phyloP scores from a whole-genome alignment of 768 basidiomycete genomes.

The Lentinula edodes region DNA sequence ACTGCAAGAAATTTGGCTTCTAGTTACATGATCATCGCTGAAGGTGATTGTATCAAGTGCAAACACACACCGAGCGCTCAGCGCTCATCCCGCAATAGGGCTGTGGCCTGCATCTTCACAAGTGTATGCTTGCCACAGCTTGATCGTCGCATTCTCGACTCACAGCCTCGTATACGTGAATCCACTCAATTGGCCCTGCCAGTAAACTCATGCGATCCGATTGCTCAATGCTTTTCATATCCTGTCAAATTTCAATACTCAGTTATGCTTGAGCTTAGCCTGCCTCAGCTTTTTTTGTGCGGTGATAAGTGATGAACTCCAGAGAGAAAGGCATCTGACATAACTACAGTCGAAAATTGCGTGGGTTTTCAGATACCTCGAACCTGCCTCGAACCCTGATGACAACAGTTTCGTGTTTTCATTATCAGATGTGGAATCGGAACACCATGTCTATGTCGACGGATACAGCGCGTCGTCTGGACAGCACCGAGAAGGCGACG shows the following conservation, averaged over 20 bases:
- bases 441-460: too few relatives aligned
- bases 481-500: too few relatives aligned
- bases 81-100: background rate
- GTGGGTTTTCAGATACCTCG: too few relatives aligned
- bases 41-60: background rate
- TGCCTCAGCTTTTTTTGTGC: background rate
- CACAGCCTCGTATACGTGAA: background rate
- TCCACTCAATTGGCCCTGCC: background rate
- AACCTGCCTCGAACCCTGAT: too few relatives aligned
- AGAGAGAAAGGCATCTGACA: background rate
- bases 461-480: too few relatives aligned
- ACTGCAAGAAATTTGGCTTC: background rate
- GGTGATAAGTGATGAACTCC: background rate
- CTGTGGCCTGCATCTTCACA: background rate
- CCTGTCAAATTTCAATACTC: background rate
- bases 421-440: too few relatives aligned
- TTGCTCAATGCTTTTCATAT: background rate
- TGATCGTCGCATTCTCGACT: background rate
- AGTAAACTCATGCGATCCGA: background rate
- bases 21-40: background rate
- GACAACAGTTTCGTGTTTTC: too few relatives aligned
- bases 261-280: too few relatives aligned
- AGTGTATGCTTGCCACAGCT: background rate
- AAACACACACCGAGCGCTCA: background rate
- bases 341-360: background rate